phyloP scores from a whole-genome alignment of 2,329 filamentous ascomycete species.

The Didymella lethalis region DNA sequence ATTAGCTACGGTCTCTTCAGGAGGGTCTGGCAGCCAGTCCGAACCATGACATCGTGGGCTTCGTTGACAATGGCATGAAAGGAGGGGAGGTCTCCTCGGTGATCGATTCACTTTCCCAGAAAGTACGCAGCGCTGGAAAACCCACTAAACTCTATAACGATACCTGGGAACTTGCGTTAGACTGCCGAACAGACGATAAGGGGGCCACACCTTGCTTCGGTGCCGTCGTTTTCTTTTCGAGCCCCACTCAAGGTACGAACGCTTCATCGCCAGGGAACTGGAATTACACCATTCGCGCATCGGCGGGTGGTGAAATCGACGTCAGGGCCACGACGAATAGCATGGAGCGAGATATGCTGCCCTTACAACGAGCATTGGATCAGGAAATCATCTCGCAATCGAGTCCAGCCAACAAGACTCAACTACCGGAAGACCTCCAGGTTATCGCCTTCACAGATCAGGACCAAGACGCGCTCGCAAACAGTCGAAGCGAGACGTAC shows the following conservation, averaged over 20 bases:
- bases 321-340: conserved; percentile 27
- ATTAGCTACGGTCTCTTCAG: conserved; percentile 31
- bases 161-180: conserved; percentile 22
- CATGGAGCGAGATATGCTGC: conserved; percentile 29
- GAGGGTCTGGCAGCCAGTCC: conserved; percentile 26
- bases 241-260: conserved; percentile 42
- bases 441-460: conserved; percentile 28
- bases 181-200: conserved; percentile 24
- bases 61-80: conserved; percentile 38
- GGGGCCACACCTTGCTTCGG: conserved; percentile 31
- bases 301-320: conserved; percentile 18
- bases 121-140: conserved; percentile 29
- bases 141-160: conserved; percentile 23
- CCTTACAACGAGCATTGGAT: conserved; percentile 36
- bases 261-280: conserved; percentile 27
- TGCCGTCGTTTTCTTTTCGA: conserved; percentile 31
- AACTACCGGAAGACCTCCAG: conserved; percentile 19
- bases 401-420: conserved; percentile 9
- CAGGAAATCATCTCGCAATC: conserved; percentile 55
- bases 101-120: conserved; percentile 32
- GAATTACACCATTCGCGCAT: conserved; percentile 39
- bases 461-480: conserved; percentile 23
- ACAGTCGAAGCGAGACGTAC: conserved; percentile 23
- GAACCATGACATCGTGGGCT: conserved; percentile 31
- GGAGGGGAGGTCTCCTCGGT: conserved; percentile 29